phyloP scores from a whole-genome alignment of 352 stramenopile genomes.

The Phytophthora constricta region DNA sequence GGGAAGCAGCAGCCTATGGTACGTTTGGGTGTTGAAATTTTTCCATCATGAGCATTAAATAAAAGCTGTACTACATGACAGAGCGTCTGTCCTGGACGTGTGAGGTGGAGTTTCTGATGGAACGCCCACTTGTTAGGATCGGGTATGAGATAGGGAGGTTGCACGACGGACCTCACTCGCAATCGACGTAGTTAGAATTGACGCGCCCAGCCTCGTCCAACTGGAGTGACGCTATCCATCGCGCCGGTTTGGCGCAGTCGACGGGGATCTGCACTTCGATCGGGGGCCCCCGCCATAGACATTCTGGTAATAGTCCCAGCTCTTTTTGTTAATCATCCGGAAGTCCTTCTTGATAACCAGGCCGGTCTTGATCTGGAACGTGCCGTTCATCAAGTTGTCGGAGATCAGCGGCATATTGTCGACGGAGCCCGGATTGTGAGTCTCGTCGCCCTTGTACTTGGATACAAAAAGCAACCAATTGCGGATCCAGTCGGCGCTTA shows the following conservation, averaged over 20 bases:
- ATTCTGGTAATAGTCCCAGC: slow-evolving; percentile 77
- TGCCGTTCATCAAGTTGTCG: slow-evolving; percentile 68
- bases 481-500: slow-evolving; percentile 70
- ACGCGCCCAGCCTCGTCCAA: slow-evolving; percentile 64
- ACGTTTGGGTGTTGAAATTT: no score
- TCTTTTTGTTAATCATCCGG: slow-evolving; percentile 82
- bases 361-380: slow-evolving; percentile 65
- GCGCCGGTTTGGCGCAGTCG: slow-evolving; percentile 54
- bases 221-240: slow-evolving; percentile 60
- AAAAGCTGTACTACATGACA: slow-evolving; percentile 46
- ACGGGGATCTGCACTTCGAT: slow-evolving; percentile 72
- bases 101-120: slow-evolving; percentile 2
- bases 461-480: slow-evolving; percentile 78
- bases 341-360: slow-evolving; percentile 79
- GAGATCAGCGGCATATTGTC: slow-evolving; percentile 82
- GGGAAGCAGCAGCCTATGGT: no score
- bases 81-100: slow-evolving; percentile 17
- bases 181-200: slow-evolving; percentile 71
- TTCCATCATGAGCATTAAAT: slow-evolving; percentile 41
- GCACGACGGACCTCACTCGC: slow-evolving; percentile 17
- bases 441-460: slow-evolving; percentile 69
- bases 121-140: slow-evolving; percentile 5
- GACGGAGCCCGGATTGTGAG: slow-evolving; percentile 61
- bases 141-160: background rate
- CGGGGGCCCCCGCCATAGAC: slow-evolving; percentile 72